These are phyloP conservation scores for Ogataea angusta DNA, from an alignment of 805 yeast genomes.

Conservation along the genomic window DNA sequence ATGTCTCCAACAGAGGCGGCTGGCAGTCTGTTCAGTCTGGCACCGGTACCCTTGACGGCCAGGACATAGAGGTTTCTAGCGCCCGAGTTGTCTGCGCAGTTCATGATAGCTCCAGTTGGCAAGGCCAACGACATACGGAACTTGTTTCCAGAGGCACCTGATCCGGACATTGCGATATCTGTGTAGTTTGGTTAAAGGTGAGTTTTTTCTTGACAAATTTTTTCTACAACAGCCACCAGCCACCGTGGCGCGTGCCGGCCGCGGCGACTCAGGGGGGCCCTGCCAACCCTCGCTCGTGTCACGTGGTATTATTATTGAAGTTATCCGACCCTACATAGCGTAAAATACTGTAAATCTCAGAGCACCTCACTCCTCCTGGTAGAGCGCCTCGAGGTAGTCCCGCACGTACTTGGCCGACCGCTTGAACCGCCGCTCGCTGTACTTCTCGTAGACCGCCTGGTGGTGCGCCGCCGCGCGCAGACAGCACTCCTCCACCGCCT, in stretches of 20 bases:
- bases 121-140: slow-evolving; percentile 99
- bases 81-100: slow-evolving; percentile 99
- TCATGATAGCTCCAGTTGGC: slow-evolving; percentile 99
- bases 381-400: slow-evolving; percentile 53
- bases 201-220: slow-evolving; percentile 8
- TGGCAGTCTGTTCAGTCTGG: slow-evolving; percentile 99
- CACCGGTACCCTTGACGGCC: slow-evolving; percentile 99
- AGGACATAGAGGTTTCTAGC: slow-evolving; percentile 98
- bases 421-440: slow-evolving; percentile 79
- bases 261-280: too few relatives aligned
- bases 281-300: slow-evolving; percentile 3
- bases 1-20: slow-evolving; percentile 99
- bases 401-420: slow-evolving; percentile 76
- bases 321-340: slow-evolving; percentile 6
- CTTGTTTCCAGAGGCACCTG: slow-evolving; percentile 99
- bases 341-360: slow-evolving; percentile 13
- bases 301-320: slow-evolving; percentile 9
- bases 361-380: slow-evolving; percentile 22
- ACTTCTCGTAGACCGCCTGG: slow-evolving; percentile 84
- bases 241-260: slow-evolving; percentile 5
- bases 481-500: slow-evolving; percentile 66
- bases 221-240: slow-evolving; percentile 6
- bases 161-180: slow-evolving; percentile 59
- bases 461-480: slow-evolving; percentile 58
- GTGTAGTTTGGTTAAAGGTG: slow-evolving; percentile 7